Base-by-base conservation (phyloP, 805 yeast species). In the Yarrowia keelungensis region DNA sequence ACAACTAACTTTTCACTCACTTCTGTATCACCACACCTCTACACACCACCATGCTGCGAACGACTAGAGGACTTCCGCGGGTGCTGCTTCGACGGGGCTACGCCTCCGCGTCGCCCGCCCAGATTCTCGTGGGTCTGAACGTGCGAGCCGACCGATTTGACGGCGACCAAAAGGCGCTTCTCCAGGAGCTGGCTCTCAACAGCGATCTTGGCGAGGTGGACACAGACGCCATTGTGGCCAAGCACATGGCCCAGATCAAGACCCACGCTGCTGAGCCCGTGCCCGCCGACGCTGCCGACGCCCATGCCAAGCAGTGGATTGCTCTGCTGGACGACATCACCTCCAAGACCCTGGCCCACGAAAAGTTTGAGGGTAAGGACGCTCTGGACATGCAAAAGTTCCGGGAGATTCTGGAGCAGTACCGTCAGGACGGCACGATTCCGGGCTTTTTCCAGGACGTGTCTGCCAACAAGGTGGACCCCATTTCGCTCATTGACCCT, bases 111-210 rank as follows among this genome's bases (percentile, higher is more conserved):
- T 62, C 67, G 38, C 67, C 67, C 39, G 67, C 67, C 46, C 38
- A 62, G 56, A 49, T 62, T 15, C 67, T 62, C 15, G 67, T 62
- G 46, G 67, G 56, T 16, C 54, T 49, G 22, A 62, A 62, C 67
- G 54, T 62, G 45, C 56, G 47, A 15, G 67, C 67, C 9, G 67
- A 62, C 56, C 67, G 56, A 14, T 47, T 22, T 7, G 67, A 38
- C 38, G 67, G 56, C 36, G 56, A 47, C 47, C 56, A 62, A 9
- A 62, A 46, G 38, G 67, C 56, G 5, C 46, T 62, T 8, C 39
- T 5, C 14, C 65, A 59, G 51, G 65, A 59, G 65, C 42, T 59
- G 51, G 39, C 65, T 15, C 50, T 59, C 42, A 59, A 45, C 65
- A 5, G 19, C 8, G 65, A 59, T 59, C 65, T 59, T 19, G 65